Conservation (phyloP, 108 stramenopile genomes). For the Fistulifera solaris region DNA sequence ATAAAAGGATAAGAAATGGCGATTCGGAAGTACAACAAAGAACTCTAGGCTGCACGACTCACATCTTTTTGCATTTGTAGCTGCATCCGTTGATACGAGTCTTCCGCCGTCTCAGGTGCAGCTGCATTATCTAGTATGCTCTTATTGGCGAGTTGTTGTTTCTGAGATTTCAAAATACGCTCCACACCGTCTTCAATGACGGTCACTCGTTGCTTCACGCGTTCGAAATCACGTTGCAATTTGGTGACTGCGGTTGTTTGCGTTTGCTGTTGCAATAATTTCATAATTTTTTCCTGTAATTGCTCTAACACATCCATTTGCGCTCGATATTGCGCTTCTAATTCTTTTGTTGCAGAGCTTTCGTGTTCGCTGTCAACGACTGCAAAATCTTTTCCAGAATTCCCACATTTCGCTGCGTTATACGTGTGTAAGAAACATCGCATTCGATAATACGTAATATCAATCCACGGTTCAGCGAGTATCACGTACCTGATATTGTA, state of each 20-base stretch:
- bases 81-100: conserved; percentile 34
- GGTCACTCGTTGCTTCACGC: conserved; percentile 26
- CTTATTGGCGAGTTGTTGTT: neutral
- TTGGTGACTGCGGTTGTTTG: conserved; percentile 31
- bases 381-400: conserved; percentile 69
- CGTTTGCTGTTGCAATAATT: conserved; percentile 23
- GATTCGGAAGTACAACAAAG: too few species aligned
- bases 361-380: conserved; percentile 25
- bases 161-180: too few species aligned
- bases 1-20: too few species aligned
- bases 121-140: conserved; percentile 12
- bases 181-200: neutral
- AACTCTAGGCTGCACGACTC: conserved; percentile 8
- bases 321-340: conserved; percentile 65
- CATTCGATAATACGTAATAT: neutral
- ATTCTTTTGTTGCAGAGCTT: conserved; percentile 28
- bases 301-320: conserved; percentile 68
- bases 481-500: conserved; percentile 53
- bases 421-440: neutral
- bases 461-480: neutral
- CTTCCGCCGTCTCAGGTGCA: neutral
- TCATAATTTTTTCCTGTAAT: conserved; percentile 43
- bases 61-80: conserved; percentile 71
- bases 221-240: conserved; percentile 61
- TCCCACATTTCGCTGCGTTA: conserved; percentile 56